phyloP scores from a whole-genome alignment of 495 filamentous ascomycete species.

The Copromyces sp. region DNA sequence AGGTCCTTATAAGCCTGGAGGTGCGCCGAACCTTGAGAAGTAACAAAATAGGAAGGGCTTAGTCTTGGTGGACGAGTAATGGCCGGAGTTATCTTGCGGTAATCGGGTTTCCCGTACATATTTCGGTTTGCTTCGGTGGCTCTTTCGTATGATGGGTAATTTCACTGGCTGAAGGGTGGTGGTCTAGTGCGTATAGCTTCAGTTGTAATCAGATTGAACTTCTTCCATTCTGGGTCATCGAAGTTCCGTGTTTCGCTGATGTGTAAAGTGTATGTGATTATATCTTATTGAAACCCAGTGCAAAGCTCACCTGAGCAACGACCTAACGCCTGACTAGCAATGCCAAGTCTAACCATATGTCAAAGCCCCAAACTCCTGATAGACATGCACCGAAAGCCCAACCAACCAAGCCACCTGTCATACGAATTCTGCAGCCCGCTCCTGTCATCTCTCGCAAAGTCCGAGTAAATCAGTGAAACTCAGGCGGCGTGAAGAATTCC shows the following conservation, averaged over 20 bases:
- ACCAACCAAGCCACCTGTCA: background rate
- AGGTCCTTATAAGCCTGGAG: background rate
- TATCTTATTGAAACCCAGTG: background rate
- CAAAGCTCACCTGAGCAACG: background rate
- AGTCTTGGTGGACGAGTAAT: background rate
- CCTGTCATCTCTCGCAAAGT: background rate
- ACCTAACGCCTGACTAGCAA: background rate
- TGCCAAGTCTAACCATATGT: background rate
- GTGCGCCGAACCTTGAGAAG: background rate
- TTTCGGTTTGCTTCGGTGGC: background rate
- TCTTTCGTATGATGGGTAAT: background rate
- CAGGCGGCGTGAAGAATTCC: background rate
- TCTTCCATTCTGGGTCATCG: background rate
- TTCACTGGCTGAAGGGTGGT: background rate
- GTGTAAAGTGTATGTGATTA: background rate
- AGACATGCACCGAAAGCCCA: background rate
- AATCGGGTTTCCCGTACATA: background rate
- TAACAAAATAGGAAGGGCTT: background rate
- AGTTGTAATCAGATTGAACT: background rate
- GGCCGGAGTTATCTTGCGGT: background rate
- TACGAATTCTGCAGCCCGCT: background rate
- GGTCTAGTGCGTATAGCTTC: background rate
- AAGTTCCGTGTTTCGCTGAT: background rate
- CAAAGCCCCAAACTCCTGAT: background rate
- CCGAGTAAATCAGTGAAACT: background rate